phyloP scores from a whole-genome alignment of 768 basidiomycete species.

The Leccinellum albellum region DNA sequence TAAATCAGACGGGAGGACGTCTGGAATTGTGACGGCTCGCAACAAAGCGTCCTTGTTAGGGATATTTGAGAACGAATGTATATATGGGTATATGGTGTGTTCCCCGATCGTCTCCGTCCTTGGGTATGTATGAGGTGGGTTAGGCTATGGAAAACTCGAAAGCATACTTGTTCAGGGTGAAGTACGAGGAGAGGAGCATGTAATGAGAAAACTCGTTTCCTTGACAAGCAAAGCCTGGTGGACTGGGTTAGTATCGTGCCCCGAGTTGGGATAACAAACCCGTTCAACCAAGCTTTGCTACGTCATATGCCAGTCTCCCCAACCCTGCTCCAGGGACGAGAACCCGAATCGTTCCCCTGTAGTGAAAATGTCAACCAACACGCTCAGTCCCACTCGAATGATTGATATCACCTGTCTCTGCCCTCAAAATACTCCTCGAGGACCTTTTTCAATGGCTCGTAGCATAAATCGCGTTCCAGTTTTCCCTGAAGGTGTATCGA shows the following conservation, averaged over 20 bases:
- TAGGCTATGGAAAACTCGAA: neutral
- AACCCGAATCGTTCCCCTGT: conserved; percentile 58
- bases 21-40: conserved; percentile 69
- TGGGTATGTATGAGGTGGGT: neutral
- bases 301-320: conserved; percentile 83
- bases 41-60: conserved; percentile 58
- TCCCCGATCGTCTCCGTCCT: conserved; percentile 65
- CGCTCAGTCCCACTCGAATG: neutral
- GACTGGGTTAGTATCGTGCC: neutral
- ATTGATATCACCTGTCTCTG: conserved; percentile 41
- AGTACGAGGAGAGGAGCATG: conserved; percentile 88
- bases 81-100: conserved; percentile 81
- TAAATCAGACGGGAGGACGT: conserved; percentile 74
- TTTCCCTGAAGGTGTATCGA: conserved; percentile 48
- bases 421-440: conserved; percentile 58
- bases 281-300: conserved; percentile 69
- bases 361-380: neutral
- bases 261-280: neutral
- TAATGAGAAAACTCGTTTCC: conserved; percentile 96
- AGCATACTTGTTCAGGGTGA: conserved; percentile 78
- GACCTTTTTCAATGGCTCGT: conserved; percentile 77
- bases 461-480: conserved; percentile 73
- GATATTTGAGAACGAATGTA: conserved; percentile 90
- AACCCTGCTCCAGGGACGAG: conserved; percentile 90
- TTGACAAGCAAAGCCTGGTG: conserved; percentile 80